Percentiles rank a stretch among this genome's conserved stretches.
Evolutionary conservation across 2,329 filamentous ascomycete species (phyloP).

Genomic region (Colletotrichum nymphaeae): DNA sequence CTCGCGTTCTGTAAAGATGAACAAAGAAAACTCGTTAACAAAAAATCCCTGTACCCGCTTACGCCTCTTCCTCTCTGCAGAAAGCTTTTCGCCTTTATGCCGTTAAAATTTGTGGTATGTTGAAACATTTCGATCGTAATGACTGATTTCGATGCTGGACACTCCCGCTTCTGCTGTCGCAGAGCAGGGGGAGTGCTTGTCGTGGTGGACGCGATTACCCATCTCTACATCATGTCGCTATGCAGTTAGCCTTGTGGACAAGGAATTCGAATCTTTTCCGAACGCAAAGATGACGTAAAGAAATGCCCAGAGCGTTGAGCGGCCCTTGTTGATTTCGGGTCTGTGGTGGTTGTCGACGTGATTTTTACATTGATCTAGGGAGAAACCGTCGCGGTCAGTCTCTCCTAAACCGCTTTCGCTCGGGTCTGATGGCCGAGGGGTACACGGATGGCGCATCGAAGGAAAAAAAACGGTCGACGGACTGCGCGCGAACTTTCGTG

Average conservation of each 20-base stretch:
- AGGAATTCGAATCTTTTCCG: background rate
- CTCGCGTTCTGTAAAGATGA: background rate
- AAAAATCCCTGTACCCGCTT: background rate
- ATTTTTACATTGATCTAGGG: background rate
- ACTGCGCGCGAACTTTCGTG: conserved; percentile 7
- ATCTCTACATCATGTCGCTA: conserved; percentile 35
- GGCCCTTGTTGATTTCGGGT: background rate
- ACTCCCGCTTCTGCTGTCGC: background rate
- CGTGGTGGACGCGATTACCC: conserved; percentile 10
- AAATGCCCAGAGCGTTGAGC: conserved; percentile 1
- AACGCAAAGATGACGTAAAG: conserved; percentile 2
- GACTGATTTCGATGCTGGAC: background rate
- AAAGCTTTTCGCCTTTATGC: conserved; percentile 26
- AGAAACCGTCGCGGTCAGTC: background rate
- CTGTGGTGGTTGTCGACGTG: background rate
- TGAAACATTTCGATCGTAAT: conserved; percentile 9
- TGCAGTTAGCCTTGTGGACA: conserved; percentile 25
- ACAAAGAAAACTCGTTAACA: conserved; percentile 32
- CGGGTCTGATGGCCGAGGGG: background rate
- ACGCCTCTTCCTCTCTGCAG: background rate
- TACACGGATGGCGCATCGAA: background rate
- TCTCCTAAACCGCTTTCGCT: conserved; percentile 20
- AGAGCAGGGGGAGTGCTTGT: background rate
- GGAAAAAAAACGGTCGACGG: background rate
- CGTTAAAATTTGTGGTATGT: conserved; percentile 5